Conservation (phyloP, 192 early-diverging fungal genomes). For the Irineochytrium annulatum region DNA sequence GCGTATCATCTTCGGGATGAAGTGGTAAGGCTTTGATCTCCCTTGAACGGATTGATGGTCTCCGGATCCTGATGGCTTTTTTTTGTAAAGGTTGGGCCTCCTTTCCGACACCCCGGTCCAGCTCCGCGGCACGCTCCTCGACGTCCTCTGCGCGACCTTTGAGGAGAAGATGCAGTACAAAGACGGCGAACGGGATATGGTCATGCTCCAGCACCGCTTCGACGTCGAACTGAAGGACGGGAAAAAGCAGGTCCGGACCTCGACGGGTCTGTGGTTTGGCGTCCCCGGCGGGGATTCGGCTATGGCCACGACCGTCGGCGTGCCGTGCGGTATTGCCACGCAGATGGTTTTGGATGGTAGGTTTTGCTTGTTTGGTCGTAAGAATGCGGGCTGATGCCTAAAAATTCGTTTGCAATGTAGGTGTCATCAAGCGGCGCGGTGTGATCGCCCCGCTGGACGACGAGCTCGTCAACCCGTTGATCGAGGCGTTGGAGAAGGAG, state of each 20-base stretch:
- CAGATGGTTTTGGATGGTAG: slow-evolving; percentile 56
- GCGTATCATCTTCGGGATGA: slow-evolving; percentile 17
- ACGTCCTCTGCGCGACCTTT: slow-evolving; percentile 92
- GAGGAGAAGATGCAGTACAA: slow-evolving; percentile 96
- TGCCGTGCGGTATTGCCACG: slow-evolving; percentile 56
- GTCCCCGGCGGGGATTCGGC: slow-evolving; percentile 50
- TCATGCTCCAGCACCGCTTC: slow-evolving; percentile 96
- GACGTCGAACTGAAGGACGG: slow-evolving; percentile 87
- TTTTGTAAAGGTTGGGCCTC: slow-evolving; percentile 67
- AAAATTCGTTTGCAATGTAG: not conserved
- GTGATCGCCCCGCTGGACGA: slow-evolving; percentile 88
- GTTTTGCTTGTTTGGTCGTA: not conserved
- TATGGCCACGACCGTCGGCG: slow-evolving; percentile 58
- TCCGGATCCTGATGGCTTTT: not conserved
- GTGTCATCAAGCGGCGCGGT: slow-evolving; percentile 57
- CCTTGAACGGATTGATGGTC: too few species aligned
- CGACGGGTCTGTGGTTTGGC: slow-evolving; percentile 55
- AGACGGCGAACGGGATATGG: slow-evolving; percentile 90
- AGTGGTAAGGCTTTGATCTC: not conserved
- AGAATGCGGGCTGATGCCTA: too few species aligned
- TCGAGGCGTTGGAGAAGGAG: slow-evolving; percentile 82
- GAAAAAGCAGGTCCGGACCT: slow-evolving; percentile 67
- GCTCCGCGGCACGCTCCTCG: slow-evolving; percentile 63
- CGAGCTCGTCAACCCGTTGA: slow-evolving; percentile 87
- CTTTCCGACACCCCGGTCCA: slow-evolving; percentile 69